Conservation (phyloP, 768 basidiomycete genomes). For the Hemileccinum impolitum region DNA sequence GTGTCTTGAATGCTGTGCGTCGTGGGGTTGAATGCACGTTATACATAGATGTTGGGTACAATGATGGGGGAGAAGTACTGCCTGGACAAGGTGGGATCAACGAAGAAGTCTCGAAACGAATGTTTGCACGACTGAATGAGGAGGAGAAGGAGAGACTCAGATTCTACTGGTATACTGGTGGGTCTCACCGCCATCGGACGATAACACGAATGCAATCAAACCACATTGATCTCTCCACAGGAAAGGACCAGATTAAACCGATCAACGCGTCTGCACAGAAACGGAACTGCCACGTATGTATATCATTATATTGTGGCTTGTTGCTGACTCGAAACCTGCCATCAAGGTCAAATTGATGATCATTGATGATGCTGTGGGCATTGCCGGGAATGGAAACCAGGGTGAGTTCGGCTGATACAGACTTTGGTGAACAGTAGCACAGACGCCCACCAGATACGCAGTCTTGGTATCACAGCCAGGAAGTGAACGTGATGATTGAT, state of each 20-base stretch:
- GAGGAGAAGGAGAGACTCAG: slow-evolving; percentile 44
- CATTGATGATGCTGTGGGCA: slow-evolving; percentile 61
- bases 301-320: neutral
- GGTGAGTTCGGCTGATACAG: slow-evolving; percentile 27
- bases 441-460: slow-evolving; percentile 45
- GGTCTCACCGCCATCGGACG: slow-evolving; percentile 1
- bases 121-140: slow-evolving; percentile 50
- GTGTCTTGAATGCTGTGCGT: slow-evolving; percentile 56
- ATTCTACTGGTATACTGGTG: slow-evolving; percentile 54
- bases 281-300: slow-evolving; percentile 61
- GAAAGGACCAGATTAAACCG: slow-evolving; percentile 63
- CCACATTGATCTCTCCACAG: slow-evolving; percentile 16
- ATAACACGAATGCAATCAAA: neutral
- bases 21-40: slow-evolving; percentile 58
- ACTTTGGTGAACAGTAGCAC: slow-evolving; percentile 1
- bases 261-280: slow-evolving; percentile 64
- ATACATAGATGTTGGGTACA: slow-evolving; percentile 56
- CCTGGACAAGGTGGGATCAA: slow-evolving; percentile 73
- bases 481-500: slow-evolving; percentile 65
- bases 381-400: slow-evolving; percentile 71
- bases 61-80: slow-evolving; percentile 58
- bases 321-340: neutral
- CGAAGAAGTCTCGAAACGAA: slow-evolving; percentile 57
- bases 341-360: slow-evolving; percentile 58
- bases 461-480: slow-evolving; percentile 71